These are phyloP conservation scores for Xylaria telfairii DNA, from an alignment of 495 filamentous ascomycete genomes.

Conservation along the genomic window DNA sequence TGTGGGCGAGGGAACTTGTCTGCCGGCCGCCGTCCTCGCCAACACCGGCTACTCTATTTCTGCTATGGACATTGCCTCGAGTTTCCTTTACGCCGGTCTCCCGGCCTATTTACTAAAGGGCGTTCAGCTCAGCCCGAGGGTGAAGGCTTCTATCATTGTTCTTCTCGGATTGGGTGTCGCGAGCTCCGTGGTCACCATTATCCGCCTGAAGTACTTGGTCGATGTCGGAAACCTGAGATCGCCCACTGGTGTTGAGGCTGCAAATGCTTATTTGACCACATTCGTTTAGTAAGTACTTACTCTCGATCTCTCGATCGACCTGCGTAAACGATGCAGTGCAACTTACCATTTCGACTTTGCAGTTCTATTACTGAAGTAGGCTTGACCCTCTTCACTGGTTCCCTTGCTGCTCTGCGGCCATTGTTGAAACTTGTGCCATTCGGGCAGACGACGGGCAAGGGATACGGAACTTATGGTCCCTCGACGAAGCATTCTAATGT, in stretches of 20 bases:
- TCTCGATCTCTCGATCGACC: not conserved
- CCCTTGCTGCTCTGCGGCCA: conserved; percentile 27
- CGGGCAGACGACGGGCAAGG: conserved; percentile 20
- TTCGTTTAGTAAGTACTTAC: conserved; percentile 25
- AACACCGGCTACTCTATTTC: conserved; percentile 27
- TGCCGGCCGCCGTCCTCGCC: conserved; percentile 23
- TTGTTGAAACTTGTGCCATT: conserved; percentile 29
- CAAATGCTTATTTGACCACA: conserved; percentile 25
- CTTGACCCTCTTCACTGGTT: conserved; percentile 29
- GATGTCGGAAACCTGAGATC: conserved; percentile 21
- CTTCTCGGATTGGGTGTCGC: conserved; percentile 25
- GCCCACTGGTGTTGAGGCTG: conserved; percentile 20
- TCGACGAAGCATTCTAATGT: conserved; percentile 19
- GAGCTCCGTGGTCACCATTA: conserved; percentile 26
- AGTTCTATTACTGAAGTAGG: conserved; percentile 30
- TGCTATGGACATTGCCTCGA: conserved; percentile 25
- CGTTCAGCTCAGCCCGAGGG: conserved; percentile 21
- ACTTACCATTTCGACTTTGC: conserved; percentile 5
- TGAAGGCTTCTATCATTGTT: conserved; percentile 24
- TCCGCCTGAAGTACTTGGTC: conserved; percentile 25
- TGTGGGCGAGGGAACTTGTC: conserved; percentile 19
- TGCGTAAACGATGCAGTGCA: not conserved
- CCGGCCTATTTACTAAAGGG: conserved; percentile 20
- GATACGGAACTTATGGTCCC: conserved; percentile 19
- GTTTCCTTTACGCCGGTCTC: conserved; percentile 23